Evolutionary conservation across 805 yeast species (phyloP), one percentile per base, ranked within the genome.

Genomic region (Trichomonascus vanleenenianus): DNA sequence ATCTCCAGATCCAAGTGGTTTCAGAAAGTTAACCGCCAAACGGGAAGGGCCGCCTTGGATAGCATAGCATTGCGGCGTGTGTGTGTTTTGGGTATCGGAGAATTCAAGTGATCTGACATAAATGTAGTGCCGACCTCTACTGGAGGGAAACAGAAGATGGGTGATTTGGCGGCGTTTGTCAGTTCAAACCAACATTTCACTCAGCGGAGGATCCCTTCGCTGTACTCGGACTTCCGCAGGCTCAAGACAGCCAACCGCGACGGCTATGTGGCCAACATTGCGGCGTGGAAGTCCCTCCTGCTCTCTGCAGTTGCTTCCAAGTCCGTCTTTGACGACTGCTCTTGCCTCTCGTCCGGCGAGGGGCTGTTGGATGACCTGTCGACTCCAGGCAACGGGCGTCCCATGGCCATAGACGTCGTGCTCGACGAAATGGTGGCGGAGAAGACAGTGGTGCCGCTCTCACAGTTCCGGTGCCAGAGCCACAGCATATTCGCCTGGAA

Each of bases 231-330:
- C 50, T 75, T 73, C 50, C 51, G 62, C 8, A 60, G 67, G n/a
- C 60, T 75, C 27, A 60, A 63, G 45, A 72, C 68, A 10, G 39
- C 59, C 2, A 75, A 75, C 49, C 65, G 63, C 2, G 78, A 72
- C 45, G 81, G 81, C 5, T 74, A 64, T 45, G 66, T 59, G 18
- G 80, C 80, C 12, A 75, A 75, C 50, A 20, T 75, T 11, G 53
- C 53, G 3, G 73, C 75, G 2, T 75, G 81, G 81, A 63, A 57
- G 40, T 50, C 55, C 3, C 61, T 70, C 9, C 54, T 75, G 7
- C 42, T 53, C 16, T 58, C 57, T 18, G 57, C 67, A 12, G 44
- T 59, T 2, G 35, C 42, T 3, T 30, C 51, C 6, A 35, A 25
- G n/a, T 58, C 53, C 8, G 53, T 56, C 4, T 63, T 69, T 36